Base-by-base conservation (phyloP, 129 eudicot species). In the Tagetes patula region DNA sequence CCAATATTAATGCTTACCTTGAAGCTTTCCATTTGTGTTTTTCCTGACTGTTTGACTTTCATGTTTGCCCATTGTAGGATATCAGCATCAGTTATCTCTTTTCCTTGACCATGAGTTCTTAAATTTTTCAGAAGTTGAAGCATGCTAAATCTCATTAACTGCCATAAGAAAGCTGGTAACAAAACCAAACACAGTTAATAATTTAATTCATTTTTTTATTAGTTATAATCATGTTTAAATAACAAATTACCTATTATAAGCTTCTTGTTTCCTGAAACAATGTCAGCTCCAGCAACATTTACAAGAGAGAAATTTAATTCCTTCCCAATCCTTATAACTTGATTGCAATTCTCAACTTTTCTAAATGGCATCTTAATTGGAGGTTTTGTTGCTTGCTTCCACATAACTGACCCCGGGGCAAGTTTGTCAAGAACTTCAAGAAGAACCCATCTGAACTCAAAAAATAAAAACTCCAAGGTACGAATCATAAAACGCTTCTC, bases 51-150 rank as follows among this genome's bases (percentile, higher is more conserved):
- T 82, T 86, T 83, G 42, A 93, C 98, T 86, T 87, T 93, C 6
- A 62, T 67, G 81, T 93, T 93, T 77, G 98, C 98, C 98, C 98
- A 93, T 62, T 80, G 80, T 37, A 93, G 83, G 66, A 93, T 93
- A 72, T 85, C 90, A 33, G 84, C 79, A 81, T 89, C 98, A 1
- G 82, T 87, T 45, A 93, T 89, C 84, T 93, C 98, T 82, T 84
- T 93, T 54, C 98, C 96, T 72, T 86, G 95, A 63, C 91, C 79
- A 70, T 77, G 85, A 27, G 90, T 85, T 75, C 95, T 85, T 82
- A 92, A 84, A 75, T 92, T 92, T 66, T 60, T 92, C 47, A 92
- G 85, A 38, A 92, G 89, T 82, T 85, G 87, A 76, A 92, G 90
- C 95, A 92, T 87, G 70, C 72, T 77, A 83, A 85, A 92, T 76